Evolutionary conservation across 371 early-diverging fungal species (phyloP).

Genomic region (Mucor indicus): DNA sequence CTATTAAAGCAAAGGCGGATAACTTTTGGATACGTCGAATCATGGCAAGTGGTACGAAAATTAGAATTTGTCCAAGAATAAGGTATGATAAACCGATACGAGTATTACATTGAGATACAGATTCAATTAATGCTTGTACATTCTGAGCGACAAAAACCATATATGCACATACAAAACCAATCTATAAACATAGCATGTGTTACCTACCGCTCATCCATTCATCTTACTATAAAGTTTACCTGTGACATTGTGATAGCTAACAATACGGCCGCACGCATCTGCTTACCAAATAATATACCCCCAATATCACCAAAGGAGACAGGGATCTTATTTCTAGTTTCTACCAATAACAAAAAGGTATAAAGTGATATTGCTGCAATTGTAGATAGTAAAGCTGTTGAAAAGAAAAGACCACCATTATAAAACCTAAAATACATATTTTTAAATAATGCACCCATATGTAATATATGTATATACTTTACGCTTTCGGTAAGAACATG

Average conservation of each 20-base stretch:
- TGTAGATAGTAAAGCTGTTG: constrained; percentile 45
- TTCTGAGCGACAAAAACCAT: constrained; percentile 87
- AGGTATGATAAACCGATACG: constrained; percentile 45
- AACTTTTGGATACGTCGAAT: constrained; percentile 80
- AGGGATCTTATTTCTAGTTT: constrained; percentile 51
- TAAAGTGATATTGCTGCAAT: constrained; percentile 61
- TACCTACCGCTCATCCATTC: background rate
- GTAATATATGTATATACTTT: constrained; percentile 1
- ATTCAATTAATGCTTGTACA: constrained; percentile 64
- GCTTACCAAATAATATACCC: constrained; percentile 63
- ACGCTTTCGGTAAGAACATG: constrained; percentile 22
- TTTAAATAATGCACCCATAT: background rate
- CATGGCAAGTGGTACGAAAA: constrained; percentile 80
- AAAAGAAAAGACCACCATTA: constrained; percentile 69
- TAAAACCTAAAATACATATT: constrained; percentile 43
- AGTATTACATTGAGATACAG: constrained; percentile 53
- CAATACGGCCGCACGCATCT: constrained; percentile 63
- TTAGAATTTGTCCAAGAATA: constrained; percentile 65
- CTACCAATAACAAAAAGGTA: constrained; percentile 64
- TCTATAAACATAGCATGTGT: constrained; percentile 25
- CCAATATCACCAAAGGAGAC: constrained; percentile 83
- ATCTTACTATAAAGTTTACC: constrained; percentile 27
- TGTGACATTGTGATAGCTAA: constrained; percentile 71
- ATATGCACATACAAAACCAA: constrained; percentile 86
- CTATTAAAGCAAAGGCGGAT: constrained; percentile 74